Conservation (phyloP, 768 basidiomycete species). For the Lentinula raphanica region DNA sequence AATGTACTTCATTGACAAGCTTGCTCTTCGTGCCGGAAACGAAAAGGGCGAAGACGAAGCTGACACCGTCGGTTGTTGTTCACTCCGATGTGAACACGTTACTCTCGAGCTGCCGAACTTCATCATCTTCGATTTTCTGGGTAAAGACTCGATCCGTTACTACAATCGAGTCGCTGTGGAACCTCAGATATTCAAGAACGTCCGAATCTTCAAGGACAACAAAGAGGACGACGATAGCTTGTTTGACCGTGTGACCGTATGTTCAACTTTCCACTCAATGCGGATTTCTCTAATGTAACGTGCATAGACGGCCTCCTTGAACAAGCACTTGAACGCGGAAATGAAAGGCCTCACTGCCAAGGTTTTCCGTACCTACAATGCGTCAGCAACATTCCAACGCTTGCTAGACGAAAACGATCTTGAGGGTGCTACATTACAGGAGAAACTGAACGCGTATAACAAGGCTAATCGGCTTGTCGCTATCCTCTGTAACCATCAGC, state of each 20-base stretch:
- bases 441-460: slow-evolving; percentile 96
- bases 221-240: slow-evolving; percentile 84
- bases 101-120: slow-evolving; percentile 84
- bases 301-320: slow-evolving; percentile 70
- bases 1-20: slow-evolving; percentile 96
- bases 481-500: slow-evolving; percentile 98
- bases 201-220: slow-evolving; percentile 93
- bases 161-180: slow-evolving; percentile 89
- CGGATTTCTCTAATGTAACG: slow-evolving; percentile 14
- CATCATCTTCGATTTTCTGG: slow-evolving; percentile 94
- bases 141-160: slow-evolving; percentile 98
- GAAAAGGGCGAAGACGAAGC: slow-evolving; percentile 99
- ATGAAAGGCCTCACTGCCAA: slow-evolving; percentile 99
- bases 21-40: slow-evolving; percentile 97
- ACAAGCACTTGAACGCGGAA: slow-evolving; percentile 87
- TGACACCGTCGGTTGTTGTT: slow-evolving; percentile 98
- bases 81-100: slow-evolving; percentile 93
- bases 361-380: slow-evolving; percentile 99
- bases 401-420: slow-evolving; percentile 68
- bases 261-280: slow-evolving; percentile 22
- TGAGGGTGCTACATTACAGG: slow-evolving; percentile 72
- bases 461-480: slow-evolving; percentile 96
- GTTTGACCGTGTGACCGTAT: slow-evolving; percentile 92
- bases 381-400: slow-evolving; percentile 92
- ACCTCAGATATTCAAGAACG: slow-evolving; percentile 94